phyloP scores from a whole-genome alignment of 2,329 filamentous ascomycete genomes.

The Colletotrichum navitas region DNA sequence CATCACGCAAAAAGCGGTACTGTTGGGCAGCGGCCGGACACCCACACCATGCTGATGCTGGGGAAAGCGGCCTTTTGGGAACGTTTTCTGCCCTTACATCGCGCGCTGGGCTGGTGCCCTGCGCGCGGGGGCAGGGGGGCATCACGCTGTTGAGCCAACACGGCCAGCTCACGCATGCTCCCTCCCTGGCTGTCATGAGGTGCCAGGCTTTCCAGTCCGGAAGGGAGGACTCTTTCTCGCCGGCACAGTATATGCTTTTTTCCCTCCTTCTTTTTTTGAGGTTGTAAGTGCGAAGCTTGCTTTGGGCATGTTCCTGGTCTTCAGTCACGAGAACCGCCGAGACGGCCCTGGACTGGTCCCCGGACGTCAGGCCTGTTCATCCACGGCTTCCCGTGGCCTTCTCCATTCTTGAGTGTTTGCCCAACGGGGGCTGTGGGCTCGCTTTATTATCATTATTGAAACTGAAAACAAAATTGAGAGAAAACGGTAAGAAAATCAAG shows the following conservation, averaged over 20 bases:
- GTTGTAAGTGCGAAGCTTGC: background rate
- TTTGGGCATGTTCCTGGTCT: background rate
- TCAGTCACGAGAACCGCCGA: background rate
- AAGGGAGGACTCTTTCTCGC: background rate
- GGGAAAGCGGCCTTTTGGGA: background rate
- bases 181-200: conserved; percentile 12
- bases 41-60: background rate
- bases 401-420: background rate
- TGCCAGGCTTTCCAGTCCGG: background rate
- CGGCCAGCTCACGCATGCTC: conserved; percentile 21
- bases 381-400: background rate
- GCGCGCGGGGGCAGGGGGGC: background rate
- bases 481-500: background rate
- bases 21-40: conserved; percentile 37
- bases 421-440: background rate
- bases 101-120: background rate
- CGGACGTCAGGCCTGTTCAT: background rate
- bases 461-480: background rate
- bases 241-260: too few relatives aligned
- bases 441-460: background rate
- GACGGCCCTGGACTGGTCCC: background rate
- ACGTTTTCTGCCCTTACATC: conserved; percentile 4
- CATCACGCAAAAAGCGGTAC: background rate
- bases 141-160: conserved; percentile 35
- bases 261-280: too few relatives aligned